Evolutionary conservation across 495 filamentous ascomycete species (phyloP), one percentile per base, ranked within the genome.

Genomic region (Talaromyces borbonicus): DNA sequence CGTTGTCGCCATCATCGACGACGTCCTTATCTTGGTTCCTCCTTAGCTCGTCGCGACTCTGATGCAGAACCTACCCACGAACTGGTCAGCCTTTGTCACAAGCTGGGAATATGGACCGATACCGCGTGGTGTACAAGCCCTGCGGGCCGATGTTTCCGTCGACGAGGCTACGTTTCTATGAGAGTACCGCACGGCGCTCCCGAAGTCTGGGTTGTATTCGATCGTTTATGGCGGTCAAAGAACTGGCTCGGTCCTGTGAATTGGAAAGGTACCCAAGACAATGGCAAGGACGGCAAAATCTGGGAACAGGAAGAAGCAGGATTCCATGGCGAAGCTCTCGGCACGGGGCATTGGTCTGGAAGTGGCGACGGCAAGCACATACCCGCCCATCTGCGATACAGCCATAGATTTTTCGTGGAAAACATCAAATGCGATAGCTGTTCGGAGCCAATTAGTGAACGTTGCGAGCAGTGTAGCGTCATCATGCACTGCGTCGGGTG

Each of bases 181-280:
- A 67, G 76, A 16, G 70, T 69, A 11, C 71, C 68, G 0, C 67
- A 71, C 39, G 73, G 71, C 12, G 68, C 66, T 1, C 62, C 66
- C 3, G 77, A 79, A 48, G 76, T 79, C 5, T 80, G 75, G 75
- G 77, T 80, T n/a, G 74, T 78, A 3, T 80, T 78, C 52, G 77
- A 81, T 59, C 63, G 77, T 45, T 59, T 80, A 39, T 81, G 77
- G 77, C 57, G 77, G 36, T 78, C 72, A 15, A 69, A 72, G 47
- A 81, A 81, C 47, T 74, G 74, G 58, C 69, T 81, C 38, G 77
- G 77, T 5, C 67, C 65, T 3, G 51, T 60, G 12, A 49, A 59
- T 6, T 61, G 65, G 12, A 47, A 48, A 22, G 9, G 39, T 11
- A 24, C 37, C 44, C 42, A 53, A 41, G 33, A 55, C 7, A 39